phyloP scores from a whole-genome alignment of 805 yeast species.

The Nakazawaea siamensis region DNA sequence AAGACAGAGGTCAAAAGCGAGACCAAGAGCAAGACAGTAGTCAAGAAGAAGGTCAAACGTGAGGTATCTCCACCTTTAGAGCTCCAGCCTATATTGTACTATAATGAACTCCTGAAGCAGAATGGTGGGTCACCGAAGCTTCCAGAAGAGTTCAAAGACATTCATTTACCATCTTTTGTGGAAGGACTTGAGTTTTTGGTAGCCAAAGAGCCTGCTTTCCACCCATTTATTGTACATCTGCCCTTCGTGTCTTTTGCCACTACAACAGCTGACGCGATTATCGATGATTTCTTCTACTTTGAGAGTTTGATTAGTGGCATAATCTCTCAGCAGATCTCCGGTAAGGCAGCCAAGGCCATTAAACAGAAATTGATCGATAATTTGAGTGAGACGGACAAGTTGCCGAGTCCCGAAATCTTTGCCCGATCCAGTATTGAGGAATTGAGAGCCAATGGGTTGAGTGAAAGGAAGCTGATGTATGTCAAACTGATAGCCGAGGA shows the following conservation, averaged over 20 bases:
- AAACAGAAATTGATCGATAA: constrained; percentile 33
- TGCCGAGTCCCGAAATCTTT: constrained; percentile 48
- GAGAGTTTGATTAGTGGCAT: constrained; percentile 37
- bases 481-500: constrained; percentile 44
- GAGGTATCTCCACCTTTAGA: too few relatives aligned
- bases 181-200: constrained; percentile 18
- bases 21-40: too few relatives aligned
- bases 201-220: constrained; percentile 18
- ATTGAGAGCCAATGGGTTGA: constrained; percentile 60
- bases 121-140: too few relatives aligned
- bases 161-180: constrained; percentile 16
- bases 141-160: constrained; percentile 10
- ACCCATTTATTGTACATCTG: constrained; percentile 5
- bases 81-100: too few relatives aligned
- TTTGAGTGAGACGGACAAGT: constrained; percentile 22
- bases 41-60: too few relatives aligned
- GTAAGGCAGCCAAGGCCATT: constrained; percentile 71
- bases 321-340: constrained; percentile 70
- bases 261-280: too few relatives aligned
- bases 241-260: constrained; percentile 6
- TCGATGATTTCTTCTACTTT: too few relatives aligned
- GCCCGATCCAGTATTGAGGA: constrained; percentile 31
- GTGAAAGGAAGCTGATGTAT: constrained; percentile 60
- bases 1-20: too few relatives aligned
- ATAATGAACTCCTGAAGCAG: too few relatives aligned